Evolutionary conservation across 2,329 filamentous ascomycete genomes (phyloP).

Genomic region (Trichoderma sp.): DNA sequence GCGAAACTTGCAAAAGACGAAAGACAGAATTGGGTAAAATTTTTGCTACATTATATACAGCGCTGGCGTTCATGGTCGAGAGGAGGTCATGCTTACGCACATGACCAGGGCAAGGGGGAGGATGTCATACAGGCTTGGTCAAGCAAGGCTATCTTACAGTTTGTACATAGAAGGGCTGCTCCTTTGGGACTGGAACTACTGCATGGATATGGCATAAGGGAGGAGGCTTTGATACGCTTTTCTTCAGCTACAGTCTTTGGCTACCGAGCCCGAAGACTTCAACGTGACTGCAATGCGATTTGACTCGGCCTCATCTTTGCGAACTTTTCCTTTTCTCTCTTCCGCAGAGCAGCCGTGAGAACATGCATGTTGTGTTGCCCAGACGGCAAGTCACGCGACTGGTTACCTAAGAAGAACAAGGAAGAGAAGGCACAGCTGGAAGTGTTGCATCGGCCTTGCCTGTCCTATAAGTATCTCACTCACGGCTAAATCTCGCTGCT

Average conservation of each 20-base stretch:
- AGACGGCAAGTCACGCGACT: slow-evolving; percentile 23
- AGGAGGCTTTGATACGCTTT: neutral
- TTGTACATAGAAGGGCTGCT: slow-evolving; percentile 19
- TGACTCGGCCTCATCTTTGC: neutral
- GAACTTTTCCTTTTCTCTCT: no score
- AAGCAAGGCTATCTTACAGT: slow-evolving; percentile 28
- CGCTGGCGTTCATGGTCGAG: slow-evolving; percentile 39
- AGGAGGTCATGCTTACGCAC: slow-evolving; percentile 2
- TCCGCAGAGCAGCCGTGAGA: neutral
- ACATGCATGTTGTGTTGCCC: neutral
- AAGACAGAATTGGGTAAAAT: slow-evolving; percentile 27
- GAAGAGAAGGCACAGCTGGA: neutral
- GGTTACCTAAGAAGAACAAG: slow-evolving; percentile 19
- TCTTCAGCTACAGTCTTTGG: no score
- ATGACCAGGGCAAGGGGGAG: neutral
- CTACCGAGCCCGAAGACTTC: neutral
- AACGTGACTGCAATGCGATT: neutral
- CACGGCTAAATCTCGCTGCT: slow-evolving; percentile 6
- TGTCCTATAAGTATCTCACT: neutral
- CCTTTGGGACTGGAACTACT: neutral
- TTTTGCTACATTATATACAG: slow-evolving; percentile 37
- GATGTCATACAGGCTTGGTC: neutral
- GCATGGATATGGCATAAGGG: neutral
- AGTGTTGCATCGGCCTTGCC: slow-evolving; percentile 5
- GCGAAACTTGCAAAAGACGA: neutral